Evolutionary conservation across 1,284 basidiomycete genomes (phyloP), one percentile per base, ranked within the genome.

Genomic region (Ganoderma multipileum): DNA sequence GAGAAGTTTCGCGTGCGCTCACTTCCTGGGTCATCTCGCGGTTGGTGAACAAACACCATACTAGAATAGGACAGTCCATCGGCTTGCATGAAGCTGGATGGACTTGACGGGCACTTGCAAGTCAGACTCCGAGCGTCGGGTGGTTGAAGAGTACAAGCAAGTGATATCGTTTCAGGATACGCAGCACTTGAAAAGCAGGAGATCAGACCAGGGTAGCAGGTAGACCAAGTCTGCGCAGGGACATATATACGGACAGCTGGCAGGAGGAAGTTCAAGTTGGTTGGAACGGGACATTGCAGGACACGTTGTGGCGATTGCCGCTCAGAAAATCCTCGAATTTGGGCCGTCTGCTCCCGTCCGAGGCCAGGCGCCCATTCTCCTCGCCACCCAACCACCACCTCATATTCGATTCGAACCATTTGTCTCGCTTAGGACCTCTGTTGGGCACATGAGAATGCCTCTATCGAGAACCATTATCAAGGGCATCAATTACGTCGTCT

Each of bases 41-140:
- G 75, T 92, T 92, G 74, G 92, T 79, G 9, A 88, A 90, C 63
- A 93, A 80, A 88, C 92, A 91, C 91, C 91, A 93, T 52, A 92
- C 89, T 44, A 92, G 83, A 71, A 92, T 87, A 16, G 89, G 90
- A 75, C 87, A 89, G 69, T 89, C 88, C 83, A 84, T 82, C 67
- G 67, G 62, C 47, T 64, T 64, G 66, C 70, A 70, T 70, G 70
- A 68, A 68, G 68, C 61, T 67, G 63, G 68, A 71, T 71, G 68
- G 58, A 54, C 59, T 44, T 59, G 69, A 72, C 68, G 68, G 41
- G 63, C 30, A 52, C 55, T 60, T 58, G 66, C 50, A 28, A 28
- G 60, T 44, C 61, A 59, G 47, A 38, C 36, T n/a, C 39, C 30
- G 39, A 33, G 50, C 26, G 59, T 61, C 38, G 47, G 60, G 38